Evolutionary conservation across 75 land plant species (phyloP).

Genomic region (Sequoia sempervirens): DNA sequence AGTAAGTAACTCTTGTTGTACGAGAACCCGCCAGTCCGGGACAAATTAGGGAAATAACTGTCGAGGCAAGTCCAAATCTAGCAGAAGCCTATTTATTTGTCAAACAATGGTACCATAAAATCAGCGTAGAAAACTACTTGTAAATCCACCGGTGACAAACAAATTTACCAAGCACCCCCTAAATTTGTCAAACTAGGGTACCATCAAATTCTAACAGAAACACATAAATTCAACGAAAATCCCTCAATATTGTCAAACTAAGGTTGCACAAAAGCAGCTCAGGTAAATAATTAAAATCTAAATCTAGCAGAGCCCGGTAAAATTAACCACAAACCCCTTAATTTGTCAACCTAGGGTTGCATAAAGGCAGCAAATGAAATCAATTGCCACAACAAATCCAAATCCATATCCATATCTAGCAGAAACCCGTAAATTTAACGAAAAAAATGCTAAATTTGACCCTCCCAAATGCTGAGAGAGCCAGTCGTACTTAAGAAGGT

Average conservation of each 20-base stretch:
- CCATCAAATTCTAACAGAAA: not conserved
- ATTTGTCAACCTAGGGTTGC: not conserved
- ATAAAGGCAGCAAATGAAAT: not conserved
- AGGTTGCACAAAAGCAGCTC: not conserved
- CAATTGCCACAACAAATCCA: not conserved
- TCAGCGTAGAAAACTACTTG: not conserved
- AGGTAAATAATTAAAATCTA: not conserved
- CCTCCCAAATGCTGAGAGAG: not conserved
- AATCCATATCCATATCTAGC: not conserved
- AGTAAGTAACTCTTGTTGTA: too few relatives aligned
- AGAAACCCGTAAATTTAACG: not conserved
- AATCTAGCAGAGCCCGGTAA: not conserved
- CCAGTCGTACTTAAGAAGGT: not conserved
- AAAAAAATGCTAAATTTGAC: not conserved
- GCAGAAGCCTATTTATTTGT: not conserved
- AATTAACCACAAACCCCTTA: not conserved
- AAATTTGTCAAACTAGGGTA: not conserved
- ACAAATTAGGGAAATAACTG: not conserved
- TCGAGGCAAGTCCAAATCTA: not conserved
- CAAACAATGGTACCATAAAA: not conserved
- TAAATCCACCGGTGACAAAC: not conserved
- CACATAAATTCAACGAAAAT: not conserved
- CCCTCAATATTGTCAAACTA: not conserved
- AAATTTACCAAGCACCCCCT: not conserved
- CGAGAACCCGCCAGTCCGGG: too few relatives aligned